These are phyloP conservation scores for Eimeria maxima DNA, from an alignment of 169 alveolate species.

Conservation along the genomic window DNA sequence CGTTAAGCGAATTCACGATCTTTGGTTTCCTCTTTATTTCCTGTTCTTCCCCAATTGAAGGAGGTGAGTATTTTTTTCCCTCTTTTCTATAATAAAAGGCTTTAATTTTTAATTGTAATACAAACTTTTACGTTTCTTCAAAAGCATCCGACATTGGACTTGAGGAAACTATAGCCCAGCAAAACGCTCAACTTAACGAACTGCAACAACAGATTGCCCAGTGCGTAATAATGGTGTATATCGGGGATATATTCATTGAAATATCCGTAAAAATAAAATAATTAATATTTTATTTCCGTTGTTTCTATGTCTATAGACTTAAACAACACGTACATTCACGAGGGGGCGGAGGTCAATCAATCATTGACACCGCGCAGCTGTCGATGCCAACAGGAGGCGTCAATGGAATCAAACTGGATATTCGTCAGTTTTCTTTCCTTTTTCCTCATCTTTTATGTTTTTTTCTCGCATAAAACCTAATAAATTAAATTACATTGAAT, in stretches of 20 bases:
- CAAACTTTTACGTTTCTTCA: no score
- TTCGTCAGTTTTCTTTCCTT: neutral
- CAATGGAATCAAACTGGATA: conserved; percentile 29
- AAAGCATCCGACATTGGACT: no score
- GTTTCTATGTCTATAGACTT: neutral
- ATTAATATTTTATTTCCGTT: neutral
- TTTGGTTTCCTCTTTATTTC: neutral
- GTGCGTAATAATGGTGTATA: neutral
- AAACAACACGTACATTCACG: conserved; percentile 7
- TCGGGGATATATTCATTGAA: neutral
- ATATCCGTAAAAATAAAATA: neutral
- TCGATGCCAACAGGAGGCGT: conserved; percentile 16
- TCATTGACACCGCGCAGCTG: conserved; percentile 27
- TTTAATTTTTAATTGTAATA: no score
- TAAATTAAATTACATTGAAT: neutral
- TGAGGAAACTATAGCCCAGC: conserved; percentile 24
- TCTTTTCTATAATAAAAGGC: neutral
- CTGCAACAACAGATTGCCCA: conserved; percentile 41
- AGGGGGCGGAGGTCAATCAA: neutral
- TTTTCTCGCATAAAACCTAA: neutral
- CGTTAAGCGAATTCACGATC: neutral
- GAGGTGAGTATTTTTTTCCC: neutral
- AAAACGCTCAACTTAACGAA: conserved; percentile 22
- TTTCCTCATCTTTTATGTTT: neutral
- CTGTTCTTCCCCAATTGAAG: neutral